Evolutionary conservation across 1,139 yeast species (phyloP), one percentile per base, ranked within the genome.

Genomic region (Pneumocystis murina): DNA sequence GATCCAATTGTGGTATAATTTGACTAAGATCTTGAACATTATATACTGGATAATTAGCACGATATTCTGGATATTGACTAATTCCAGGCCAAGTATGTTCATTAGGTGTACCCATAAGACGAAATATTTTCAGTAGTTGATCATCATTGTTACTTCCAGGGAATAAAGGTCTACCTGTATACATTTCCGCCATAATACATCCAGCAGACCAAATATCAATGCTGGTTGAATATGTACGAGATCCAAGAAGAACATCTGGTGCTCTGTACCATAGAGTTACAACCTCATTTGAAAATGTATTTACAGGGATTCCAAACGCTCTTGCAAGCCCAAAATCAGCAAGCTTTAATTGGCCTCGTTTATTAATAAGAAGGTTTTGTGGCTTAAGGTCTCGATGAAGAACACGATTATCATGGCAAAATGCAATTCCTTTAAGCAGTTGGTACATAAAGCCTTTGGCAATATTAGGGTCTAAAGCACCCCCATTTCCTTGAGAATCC

Each of bases 151-250:
- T 88, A 75, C 92, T 98, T 39, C 98, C 99, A 1, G 97, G 95
- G 77, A 92, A 92, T 62, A 92, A 76, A 10, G 99, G 97, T 75
- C 89, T 89, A 68, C 98, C 81, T 72, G 91, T 89, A 70, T 94
- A 92, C 97, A 92, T 91, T 75, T 92, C 99, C 5, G 97, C 98
- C 76, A 94, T 92, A 65, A 92, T 92, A 75, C 97, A 91, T 30
- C 99, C 99, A 66, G 90, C 88, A 20, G 96, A 88, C 99, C 99
- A 92, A 86, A 94, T 90, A 74, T 92, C 99, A 62, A 92, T 97
- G 36, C 97, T 97, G 0, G 97, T 92, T 62, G 96, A 88, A 75
- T 92, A 92, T 75, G 92, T 97, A 69, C 95, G 89, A 33, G 97
- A 97, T 40, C 99, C 99, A 57, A 92, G 79, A 68, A 92, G 79